Conservation (phyloP, 441 rosid genomes). For the Codiaeum variegatum region DNA sequence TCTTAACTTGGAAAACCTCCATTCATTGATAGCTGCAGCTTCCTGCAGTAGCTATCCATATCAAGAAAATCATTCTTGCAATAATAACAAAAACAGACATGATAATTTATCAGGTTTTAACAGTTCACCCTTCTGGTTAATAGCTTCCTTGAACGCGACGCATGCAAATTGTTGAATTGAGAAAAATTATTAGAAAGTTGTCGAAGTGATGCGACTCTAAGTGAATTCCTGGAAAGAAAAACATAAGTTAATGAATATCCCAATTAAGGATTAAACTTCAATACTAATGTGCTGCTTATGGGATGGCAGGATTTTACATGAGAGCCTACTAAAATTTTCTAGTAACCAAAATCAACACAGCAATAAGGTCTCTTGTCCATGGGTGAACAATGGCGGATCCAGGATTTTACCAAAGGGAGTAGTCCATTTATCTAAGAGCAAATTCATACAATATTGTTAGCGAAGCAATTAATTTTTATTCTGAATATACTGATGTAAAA, state of each 20-base stretch:
- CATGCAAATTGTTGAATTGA: constrained; percentile 77
- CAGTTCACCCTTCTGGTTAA: constrained; percentile 70
- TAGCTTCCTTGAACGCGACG: constrained; percentile 74
- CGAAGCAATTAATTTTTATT: no score
- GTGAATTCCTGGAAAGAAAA: constrained; percentile 53
- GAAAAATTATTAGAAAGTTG: constrained; percentile 86
- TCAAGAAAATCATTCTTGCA: constrained; percentile 20
- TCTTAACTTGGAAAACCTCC: constrained; percentile 90
- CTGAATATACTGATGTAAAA: no score
- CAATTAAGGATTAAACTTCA: not conserved
- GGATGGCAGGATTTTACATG: not conserved
- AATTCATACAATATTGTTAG: no score
- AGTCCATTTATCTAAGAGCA: no score
- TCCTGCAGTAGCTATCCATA: constrained; percentile 49
- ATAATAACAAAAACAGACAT: constrained; percentile 8
- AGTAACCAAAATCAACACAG: not conserved
- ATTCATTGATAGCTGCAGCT: constrained; percentile 76
- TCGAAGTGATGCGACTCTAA: constrained; percentile 63
- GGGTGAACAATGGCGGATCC: no score
- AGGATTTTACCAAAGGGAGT: no score
- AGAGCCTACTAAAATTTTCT: not conserved
- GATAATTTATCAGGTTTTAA: not conserved
- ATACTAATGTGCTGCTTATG: not conserved
- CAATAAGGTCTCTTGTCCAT: not conserved
- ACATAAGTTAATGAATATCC: constrained; percentile 15